Percentiles rank a stretch among this genome's conserved stretches.
Evolutionary conservation across 2,329 filamentous ascomycete species (phyloP).

Genomic region (Neonectria sp.): DNA sequence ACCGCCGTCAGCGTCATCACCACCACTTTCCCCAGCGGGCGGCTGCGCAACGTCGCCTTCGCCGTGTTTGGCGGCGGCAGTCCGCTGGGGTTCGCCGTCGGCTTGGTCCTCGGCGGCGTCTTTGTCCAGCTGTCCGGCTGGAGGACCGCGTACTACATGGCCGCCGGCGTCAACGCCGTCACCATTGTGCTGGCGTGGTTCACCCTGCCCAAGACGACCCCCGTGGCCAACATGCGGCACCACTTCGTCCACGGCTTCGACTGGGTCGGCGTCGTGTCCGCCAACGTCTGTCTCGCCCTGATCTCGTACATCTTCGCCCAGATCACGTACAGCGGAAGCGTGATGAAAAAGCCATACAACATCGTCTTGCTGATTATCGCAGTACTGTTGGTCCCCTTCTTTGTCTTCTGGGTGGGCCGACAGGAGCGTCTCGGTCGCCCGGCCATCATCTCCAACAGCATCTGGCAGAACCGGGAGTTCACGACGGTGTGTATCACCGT

Average conservation of each 20-base stretch:
- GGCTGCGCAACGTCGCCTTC: constrained; percentile 58
- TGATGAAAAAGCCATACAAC: constrained; percentile 27
- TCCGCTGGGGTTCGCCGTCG: constrained; percentile 64
- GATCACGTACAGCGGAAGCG: constrained; percentile 20
- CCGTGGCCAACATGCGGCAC: constrained; percentile 8
- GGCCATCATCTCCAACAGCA: constrained; percentile 65
- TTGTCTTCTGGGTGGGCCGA: constrained; percentile 30
- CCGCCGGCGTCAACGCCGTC: constrained; percentile 51
- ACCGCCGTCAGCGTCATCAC: constrained; percentile 56
- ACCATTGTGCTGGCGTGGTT: constrained; percentile 24
- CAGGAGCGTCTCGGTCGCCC: constrained; percentile 29
- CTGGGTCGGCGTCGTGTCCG: constrained; percentile 27
- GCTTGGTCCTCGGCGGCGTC: constrained; percentile 65
- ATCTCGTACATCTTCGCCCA: constrained; percentile 30
- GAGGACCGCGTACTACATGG: constrained; percentile 62
- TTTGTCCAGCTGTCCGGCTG: constrained; percentile 64
- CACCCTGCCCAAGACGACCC: constrained; percentile 16
- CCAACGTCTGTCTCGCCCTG: constrained; percentile 23
- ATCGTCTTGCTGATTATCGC: constrained; percentile 24
- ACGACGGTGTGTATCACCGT: constrained; percentile 65
- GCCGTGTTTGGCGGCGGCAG: constrained; percentile 62
- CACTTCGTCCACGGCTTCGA: constrained; percentile 25
- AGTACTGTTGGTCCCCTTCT: constrained; percentile 22
- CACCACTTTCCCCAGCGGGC: constrained; percentile 54
- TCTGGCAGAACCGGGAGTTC: constrained; percentile 70